Percentiles rank a stretch among this genome's conserved stretches.
These are phyloP conservation scores for Athelia sp. DNA, from an alignment of 1,284 basidiomycete genomes.

Conservation along the genomic window DNA sequence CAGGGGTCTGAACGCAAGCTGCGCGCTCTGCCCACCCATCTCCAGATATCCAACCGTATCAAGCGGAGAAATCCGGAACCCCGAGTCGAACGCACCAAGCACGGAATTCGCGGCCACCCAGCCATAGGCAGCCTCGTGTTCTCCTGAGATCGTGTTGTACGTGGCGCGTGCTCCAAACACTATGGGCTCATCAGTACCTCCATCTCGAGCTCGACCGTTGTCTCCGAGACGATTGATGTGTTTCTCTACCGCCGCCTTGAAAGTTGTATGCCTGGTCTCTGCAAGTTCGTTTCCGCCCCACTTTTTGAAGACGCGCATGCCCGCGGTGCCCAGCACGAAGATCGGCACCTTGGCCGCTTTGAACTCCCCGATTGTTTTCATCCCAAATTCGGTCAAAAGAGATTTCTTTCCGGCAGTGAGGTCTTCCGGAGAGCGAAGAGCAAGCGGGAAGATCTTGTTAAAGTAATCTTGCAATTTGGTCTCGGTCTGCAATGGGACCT, in stretches of 20 bases:
- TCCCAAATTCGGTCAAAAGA: no score
- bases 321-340: not conserved
- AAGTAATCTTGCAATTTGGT: no score
- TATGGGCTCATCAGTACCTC: no score
- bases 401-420: no score
- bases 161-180: not conserved
- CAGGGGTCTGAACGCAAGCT: not conserved
- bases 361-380: no score
- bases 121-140: not conserved
- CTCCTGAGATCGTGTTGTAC: not conserved
- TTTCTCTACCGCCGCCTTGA: not conserved
- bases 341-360: not conserved
- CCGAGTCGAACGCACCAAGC: not conserved
- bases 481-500: no score
- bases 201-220: no score
- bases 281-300: not conserved
- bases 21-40: constrained; percentile 1
- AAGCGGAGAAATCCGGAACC: not conserved
- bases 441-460: no score
- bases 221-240: no score
- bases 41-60: not conserved
- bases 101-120: not conserved
- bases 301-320: not conserved
- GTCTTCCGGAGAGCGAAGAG: no score
- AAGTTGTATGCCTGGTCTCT: no score